Base-by-base conservation (phyloP, 176 grass and related monocot genomes). In the Aegilops umbellulata region DNA sequence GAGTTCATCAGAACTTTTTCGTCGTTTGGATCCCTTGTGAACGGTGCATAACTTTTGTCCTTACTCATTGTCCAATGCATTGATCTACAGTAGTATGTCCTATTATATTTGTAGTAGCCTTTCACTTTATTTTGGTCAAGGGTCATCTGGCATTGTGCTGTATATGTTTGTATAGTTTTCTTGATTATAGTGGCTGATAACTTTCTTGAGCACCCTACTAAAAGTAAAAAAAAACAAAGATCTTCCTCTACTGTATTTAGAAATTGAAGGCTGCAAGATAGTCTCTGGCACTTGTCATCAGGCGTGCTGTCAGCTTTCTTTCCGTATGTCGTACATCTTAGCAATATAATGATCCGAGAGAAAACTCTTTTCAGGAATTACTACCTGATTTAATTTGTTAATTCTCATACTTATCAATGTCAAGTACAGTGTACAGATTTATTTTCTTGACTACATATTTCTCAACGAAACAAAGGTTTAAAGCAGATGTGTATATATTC, bases 351-450 rank as follows among this genome's bases (percentile, higher is more conserved):
- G 29, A 69, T 55, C 51, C 46, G 55, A 34, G 44, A 20, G 61
- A 55, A 65, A 73, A 25, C 34, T n/a, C 44, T n/a, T 76, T 76
- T 23, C 35, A 69, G 39, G 26, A 85, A 85, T 51, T 67, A 10
- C 25, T 61, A 15, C 22, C 47, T 26, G 19, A 63, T 86, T 70
- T 82, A 38, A 77, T 86, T 60, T 34, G 27, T 60, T 30, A 63
- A 24, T 82, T 46, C 84, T 85, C 88, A 86, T 36, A n/a, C 79
- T 63, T 24, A 4, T 81, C 31, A 51, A 58, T 10, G 23, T 73
- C 57, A 64, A 42, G 12, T 69, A 62, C 29, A 44, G 73, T 49
- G 12, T 69, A 61, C n/a, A 34, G 55, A 63, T 17, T 80, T 57
- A 17, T 68, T 74, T 49, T 70, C 34, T 79, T 73, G 26, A 55